Conservation (phyloP, 179 eudicot species). For the Pouteria campechiana region DNA sequence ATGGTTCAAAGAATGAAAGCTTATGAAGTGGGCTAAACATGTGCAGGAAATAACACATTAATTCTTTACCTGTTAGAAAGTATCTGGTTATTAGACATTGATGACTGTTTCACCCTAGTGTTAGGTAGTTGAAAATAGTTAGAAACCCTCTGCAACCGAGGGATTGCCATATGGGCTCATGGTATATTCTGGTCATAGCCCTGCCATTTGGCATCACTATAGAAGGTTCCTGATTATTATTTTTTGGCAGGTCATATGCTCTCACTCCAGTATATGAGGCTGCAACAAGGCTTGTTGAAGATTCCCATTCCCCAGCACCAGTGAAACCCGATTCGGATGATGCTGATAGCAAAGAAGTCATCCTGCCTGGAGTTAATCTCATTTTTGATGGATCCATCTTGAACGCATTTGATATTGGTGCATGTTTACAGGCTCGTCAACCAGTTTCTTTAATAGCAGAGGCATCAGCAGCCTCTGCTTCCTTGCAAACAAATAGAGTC, state of each 20-base stretch:
- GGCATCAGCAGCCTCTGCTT: conserved; percentile 72
- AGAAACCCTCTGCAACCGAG: no score
- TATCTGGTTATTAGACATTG: no score
- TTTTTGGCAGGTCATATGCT: conserved; percentile 93
- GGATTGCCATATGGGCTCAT: no score
- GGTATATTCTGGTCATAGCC: no score
- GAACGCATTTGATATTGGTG: conserved; percentile 82
- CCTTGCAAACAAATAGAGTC: conserved; percentile 39
- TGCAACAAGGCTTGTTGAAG: conserved; percentile 57
- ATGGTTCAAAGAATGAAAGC: no score
- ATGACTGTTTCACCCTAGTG: no score
- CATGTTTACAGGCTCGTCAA: conserved; percentile 96
- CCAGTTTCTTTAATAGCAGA: conserved; percentile 75
- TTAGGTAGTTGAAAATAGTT: no score
- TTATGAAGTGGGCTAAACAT: no score
- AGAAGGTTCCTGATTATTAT: no score
- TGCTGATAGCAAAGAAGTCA: conserved; percentile 62
- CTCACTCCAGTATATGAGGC: conserved; percentile 65
- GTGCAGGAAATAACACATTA: no score
- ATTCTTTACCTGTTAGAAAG: no score
- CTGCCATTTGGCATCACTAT: no score
- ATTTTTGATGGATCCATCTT: conserved; percentile 82
- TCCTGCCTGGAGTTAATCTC: conserved; percentile 86
- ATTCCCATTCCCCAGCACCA: conserved; percentile 19
- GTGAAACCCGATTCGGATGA: conserved; percentile 66